Evolutionary conservation across 768 basidiomycete genomes (phyloP), one percentile per base, ranked within the genome.

Genomic region (Mycena indigotica): DNA sequence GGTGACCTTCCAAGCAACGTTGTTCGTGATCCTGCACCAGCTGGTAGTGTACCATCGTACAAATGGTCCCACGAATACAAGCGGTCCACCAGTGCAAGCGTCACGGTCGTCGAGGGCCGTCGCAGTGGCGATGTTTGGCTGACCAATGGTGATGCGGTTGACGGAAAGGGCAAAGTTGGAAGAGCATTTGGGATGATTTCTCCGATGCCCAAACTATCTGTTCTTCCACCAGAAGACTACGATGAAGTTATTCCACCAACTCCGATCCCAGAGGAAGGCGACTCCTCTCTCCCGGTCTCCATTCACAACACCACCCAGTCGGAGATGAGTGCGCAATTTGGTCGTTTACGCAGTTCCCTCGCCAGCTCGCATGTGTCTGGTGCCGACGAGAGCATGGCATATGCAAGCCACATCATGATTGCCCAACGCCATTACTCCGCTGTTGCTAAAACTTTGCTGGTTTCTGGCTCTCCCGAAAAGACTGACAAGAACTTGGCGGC

Each of bases 61-160:
- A 76, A 71, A 60, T 80, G 75, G 69, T 80, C 81, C 5, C 77
- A 80, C 62, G 81, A 84, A 52, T 85, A 83, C 70, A 88, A 86
- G 68, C 82, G 82, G 53, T 86, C 85, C 69, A 82, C 79, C 46
- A 84, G 82, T 58, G 77, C 79, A 45, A 86, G 83, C 60, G 79
- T 83, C 49, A 88, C 86, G 19, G 82, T 88, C 38, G 83, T 89
- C 21, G 86, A 89, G 69, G 84, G 82, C 26, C 81, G 86, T 28
- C 84, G 86, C 46, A 88, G 86, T 62, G 86, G 86, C 24, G 88
- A 90, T 63, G 83, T 90, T 26, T 89, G 89, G 89, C 70, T 90
- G 61, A 69, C 81, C 13, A 86, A 86, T 53, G 87, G 88, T n/a
- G 83, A 89, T 58, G 88, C 88, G 5, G 74, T 86, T 21, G 85